These are phyloP conservation scores for Diaporthe vaccinii DNA, from an alignment of 2,329 filamentous ascomycete species.

Conservation along the genomic window DNA sequence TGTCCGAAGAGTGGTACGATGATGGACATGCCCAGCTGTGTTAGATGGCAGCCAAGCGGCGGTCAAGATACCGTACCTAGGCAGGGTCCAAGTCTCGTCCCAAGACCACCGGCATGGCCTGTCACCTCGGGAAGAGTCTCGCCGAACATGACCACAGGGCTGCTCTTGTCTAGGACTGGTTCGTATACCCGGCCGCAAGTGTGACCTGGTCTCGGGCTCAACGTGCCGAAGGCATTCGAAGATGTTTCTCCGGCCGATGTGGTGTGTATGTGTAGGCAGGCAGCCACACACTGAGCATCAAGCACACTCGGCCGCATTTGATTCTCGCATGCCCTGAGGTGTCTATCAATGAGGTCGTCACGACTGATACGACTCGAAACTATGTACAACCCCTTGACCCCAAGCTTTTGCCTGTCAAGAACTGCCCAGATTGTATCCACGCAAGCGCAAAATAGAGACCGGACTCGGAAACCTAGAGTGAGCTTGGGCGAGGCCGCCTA, in stretches of 20 bases:
- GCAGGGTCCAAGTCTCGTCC: neutral
- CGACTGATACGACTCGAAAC: neutral
- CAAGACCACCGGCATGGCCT: neutral
- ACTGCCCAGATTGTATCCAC: neutral
- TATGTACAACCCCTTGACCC: neutral
- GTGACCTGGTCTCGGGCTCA: neutral
- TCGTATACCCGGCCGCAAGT: neutral
- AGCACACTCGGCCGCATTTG: neutral
- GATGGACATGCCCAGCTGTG: slow-evolving; percentile 15
- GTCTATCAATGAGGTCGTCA: neutral
- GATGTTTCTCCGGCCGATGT: neutral
- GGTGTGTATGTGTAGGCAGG: neutral
- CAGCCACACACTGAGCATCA: neutral
- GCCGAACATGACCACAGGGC: neutral
- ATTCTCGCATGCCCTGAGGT: neutral
- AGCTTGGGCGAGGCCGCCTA: neutral
- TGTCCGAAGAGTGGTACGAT: slow-evolving; percentile 26
- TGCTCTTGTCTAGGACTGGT: neutral
- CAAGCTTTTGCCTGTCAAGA: neutral
- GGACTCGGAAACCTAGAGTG: too few species aligned
- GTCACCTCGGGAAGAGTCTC: neutral
- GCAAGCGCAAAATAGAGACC: too few species aligned
- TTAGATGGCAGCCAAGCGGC: slow-evolving; percentile 11
- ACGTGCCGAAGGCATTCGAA: neutral
- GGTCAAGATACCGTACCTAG: neutral